Evolutionary conservation across 495 filamentous ascomycete genomes (phyloP), one percentile per base, ranked within the genome.

Genomic region (Penicillium daleae): DNA sequence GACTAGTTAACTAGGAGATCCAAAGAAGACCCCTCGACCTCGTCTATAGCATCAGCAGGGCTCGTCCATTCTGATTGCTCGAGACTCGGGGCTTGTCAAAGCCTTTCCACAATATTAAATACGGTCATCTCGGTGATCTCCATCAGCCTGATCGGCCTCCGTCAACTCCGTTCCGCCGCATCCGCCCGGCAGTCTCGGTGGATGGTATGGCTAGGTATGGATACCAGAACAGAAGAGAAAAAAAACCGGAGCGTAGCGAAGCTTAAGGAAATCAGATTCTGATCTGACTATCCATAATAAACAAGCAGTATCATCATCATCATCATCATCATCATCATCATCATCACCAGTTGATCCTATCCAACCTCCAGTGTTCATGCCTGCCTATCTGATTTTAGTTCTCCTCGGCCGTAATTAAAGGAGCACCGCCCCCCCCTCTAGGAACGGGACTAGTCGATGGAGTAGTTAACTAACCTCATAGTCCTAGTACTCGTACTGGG

Each of bases 91-190:
- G n/a, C n/a, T n/a, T n/a, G n/a, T n/a, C n/a, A n/a, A n/a, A n/a
- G n/a, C n/a, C n/a, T n/a, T n/a, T n/a, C n/a, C n/a, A n/a, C 39
- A 40, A 10, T n/a, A 15, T n/a, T 40, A 5, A 40, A 1, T 2
- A 19, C 37, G 2, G 15, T 59, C 65, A 71, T 54, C 55, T 64
- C 68, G 66, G 66, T 72, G 66, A 71, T 63, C 60, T 62, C 60
- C 66, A 63, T 66, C 58, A 60, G 62, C 57, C 65, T 44, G 60
- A 52, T 73, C 75, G 73, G 74, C 59, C 66, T 70, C 68, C 63
- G 66, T 65, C 49, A 59, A 50, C 60, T 68, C 71, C 68, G 74
- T 70, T 74, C 76, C 76, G 74, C 61, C 46, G 67, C 70, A 66
- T 74, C 73, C 73, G 76, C 69, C 62, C 65, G 65, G 63, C 67